A percentile compares a stretch with the other conserved stretches of the same genome.
Evolutionary conservation across 805 yeast genomes (phyloP).

Genomic region (Jamesozyma hellenica): DNA sequence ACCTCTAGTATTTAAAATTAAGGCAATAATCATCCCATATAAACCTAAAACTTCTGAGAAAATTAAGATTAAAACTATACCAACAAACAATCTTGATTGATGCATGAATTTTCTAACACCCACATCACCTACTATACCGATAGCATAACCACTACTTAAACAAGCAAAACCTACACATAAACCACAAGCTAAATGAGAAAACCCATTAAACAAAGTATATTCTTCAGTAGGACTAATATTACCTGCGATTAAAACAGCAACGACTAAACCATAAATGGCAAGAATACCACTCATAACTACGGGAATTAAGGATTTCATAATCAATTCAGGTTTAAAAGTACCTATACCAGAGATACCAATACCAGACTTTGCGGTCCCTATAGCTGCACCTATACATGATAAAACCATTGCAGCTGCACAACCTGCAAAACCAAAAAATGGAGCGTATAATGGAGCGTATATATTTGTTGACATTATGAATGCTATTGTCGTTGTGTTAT

Average conservation of each 20-base stretch:
- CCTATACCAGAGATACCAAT: slow-evolving; percentile 98
- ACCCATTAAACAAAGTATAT: slow-evolving; percentile 89
- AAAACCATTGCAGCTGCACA: slow-evolving; percentile 88
- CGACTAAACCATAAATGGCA: slow-evolving; percentile 94
- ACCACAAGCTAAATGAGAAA: slow-evolving; percentile 96
- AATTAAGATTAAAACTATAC: slow-evolving; percentile 79
- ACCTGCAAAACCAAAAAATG: slow-evolving; percentile 96
- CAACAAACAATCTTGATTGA: slow-evolving; percentile 81
- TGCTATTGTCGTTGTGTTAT: too few species aligned
- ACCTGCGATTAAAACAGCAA: slow-evolving; percentile 90
- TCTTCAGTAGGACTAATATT: slow-evolving; percentile 68
- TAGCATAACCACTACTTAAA: slow-evolving; percentile 92
- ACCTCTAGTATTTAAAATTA: slow-evolving; percentile 84
- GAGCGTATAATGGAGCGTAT: slow-evolving; percentile 85
- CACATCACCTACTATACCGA: slow-evolving; percentile 88
- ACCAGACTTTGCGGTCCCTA: slow-evolving; percentile 97
- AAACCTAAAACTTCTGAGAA: slow-evolving; percentile 85
- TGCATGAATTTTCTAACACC: slow-evolving; percentile 85
- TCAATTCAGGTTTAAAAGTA: slow-evolving; percentile 91
- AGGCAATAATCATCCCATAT: slow-evolving; percentile 91
- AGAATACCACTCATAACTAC: slow-evolving; percentile 97
- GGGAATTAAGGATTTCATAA: slow-evolving; percentile 92
- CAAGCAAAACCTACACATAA: slow-evolving; percentile 93
- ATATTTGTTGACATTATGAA: too few species aligned
- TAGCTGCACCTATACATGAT: slow-evolving; percentile 95